Conservation (phyloP, 1,284 basidiomycete genomes). For the Microbotryum violaceum region DNA sequence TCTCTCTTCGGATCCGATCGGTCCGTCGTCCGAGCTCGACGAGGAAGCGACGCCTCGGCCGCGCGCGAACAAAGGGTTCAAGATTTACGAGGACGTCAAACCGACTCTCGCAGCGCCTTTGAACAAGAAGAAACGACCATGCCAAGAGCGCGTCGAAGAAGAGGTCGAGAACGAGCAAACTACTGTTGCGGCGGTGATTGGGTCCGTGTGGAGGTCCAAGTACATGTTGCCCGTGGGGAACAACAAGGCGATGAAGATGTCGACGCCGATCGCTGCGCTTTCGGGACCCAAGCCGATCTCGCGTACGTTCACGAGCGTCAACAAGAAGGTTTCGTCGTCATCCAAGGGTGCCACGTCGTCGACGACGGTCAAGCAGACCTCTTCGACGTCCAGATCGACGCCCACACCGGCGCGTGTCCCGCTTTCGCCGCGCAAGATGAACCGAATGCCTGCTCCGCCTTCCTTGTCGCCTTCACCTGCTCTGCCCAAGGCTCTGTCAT, state of each 20-base stretch:
- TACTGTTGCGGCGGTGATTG: not conserved
- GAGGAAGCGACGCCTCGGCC: not conserved
- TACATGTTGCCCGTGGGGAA: not conserved
- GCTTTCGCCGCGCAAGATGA: not conserved
- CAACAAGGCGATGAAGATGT: not conserved
- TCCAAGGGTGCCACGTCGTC: not conserved
- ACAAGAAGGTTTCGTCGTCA: not conserved
- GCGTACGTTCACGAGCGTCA: not conserved
- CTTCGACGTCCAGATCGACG: not conserved
- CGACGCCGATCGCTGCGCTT: not conserved
- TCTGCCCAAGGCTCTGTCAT: not conserved
- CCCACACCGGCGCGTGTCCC: not conserved
- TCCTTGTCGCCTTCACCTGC: not conserved
- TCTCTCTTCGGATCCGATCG: slow-evolving; percentile 25
- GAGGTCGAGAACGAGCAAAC: slow-evolving; percentile 1
- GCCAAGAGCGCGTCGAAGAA: not conserved
- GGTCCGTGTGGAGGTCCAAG: not conserved
- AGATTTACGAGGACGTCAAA: not conserved
- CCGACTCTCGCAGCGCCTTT: not conserved
- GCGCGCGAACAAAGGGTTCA: not conserved
- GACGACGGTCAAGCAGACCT: not conserved
- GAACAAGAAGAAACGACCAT: not conserved
- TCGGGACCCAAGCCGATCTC: no score
- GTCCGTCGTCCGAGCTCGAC: slow-evolving; percentile 13
- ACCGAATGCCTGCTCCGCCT: not conserved